Percentiles rank a stretch among this genome's conserved stretches.
Evolutionary conservation across 2,329 filamentous ascomycete genomes (phyloP).

Genomic region (Rhinocladiella mackenziei): DNA sequence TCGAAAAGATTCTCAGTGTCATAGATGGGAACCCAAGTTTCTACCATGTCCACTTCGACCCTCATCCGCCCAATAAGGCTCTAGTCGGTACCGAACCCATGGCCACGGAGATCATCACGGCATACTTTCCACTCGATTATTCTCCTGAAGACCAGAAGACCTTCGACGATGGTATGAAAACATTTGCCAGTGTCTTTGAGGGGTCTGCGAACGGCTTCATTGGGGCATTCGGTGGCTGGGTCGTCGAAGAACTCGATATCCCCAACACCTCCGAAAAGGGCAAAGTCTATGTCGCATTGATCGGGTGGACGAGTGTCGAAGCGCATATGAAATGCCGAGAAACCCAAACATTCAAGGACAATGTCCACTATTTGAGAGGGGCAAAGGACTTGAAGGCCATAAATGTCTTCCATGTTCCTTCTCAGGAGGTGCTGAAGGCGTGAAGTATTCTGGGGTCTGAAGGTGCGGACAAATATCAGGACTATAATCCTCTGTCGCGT

Average conservation of each 20-base stretch:
- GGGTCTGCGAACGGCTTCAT: constrained; percentile 24
- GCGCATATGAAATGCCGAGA: constrained; percentile 38
- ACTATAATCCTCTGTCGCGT: no score
- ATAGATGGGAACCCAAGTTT: constrained; percentile 7
- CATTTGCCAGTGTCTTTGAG: constrained; percentile 19
- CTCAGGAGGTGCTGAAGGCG: constrained; percentile 9
- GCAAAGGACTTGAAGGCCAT: constrained; percentile 29
- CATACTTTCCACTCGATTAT: constrained; percentile 27
- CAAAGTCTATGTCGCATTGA: constrained; percentile 31
- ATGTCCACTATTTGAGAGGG: constrained; percentile 27
- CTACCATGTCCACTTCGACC: constrained; percentile 28
- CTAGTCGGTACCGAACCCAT: constrained; percentile 14
- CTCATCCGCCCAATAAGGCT: constrained; percentile 27
- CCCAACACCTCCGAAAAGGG: constrained; percentile 32
- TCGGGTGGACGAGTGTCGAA: constrained; percentile 41
- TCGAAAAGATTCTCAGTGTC: constrained; percentile 2
- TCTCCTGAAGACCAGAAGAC: constrained; percentile 22
- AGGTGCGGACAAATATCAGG: no score
- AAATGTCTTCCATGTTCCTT: constrained; percentile 25
- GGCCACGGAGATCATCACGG: constrained; percentile 29
- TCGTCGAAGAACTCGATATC: constrained; percentile 31
- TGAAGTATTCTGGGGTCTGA: background rate
- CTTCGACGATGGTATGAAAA: constrained; percentile 20
- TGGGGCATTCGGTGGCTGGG: constrained; percentile 27
- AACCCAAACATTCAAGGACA: constrained; percentile 36